Evolutionary conservation across 2,329 filamentous ascomycete species (phyloP).

Genomic region (Pestalotiopsis sp.): DNA sequence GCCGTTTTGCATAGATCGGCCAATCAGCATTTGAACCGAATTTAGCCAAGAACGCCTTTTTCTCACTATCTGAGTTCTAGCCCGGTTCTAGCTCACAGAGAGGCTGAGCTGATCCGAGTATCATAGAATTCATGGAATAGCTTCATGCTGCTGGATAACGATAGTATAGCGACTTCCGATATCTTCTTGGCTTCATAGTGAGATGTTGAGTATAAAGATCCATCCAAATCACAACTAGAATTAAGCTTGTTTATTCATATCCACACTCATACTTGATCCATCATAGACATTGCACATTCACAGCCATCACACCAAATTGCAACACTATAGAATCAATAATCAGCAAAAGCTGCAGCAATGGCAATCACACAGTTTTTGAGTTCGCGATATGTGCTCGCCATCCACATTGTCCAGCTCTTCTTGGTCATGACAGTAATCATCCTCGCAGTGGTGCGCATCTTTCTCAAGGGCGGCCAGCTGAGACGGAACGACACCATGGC

Average conservation of each 20-base stretch:
- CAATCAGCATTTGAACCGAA: neutral
- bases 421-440: neutral
- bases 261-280: neutral
- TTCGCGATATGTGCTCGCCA: neutral
- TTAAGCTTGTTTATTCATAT: neutral
- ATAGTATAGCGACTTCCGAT: neutral
- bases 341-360: neutral
- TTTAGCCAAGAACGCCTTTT: neutral
- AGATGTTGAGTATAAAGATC: neutral
- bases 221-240: neutral
- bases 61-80: neutral
- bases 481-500: neutral
- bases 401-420: neutral
- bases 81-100: neutral
- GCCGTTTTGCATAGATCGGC: neutral
- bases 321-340: neutral
- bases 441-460: neutral
- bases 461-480: neutral
- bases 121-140: neutral
- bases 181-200: neutral
- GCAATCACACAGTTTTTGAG: neutral
- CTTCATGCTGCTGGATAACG: neutral
- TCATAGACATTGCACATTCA: neutral
- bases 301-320: neutral
- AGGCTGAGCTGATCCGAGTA: neutral